Base-by-base conservation (phyloP, 2,329 filamentous ascomycete genomes). In the Colletotrichum sp. region DNA sequence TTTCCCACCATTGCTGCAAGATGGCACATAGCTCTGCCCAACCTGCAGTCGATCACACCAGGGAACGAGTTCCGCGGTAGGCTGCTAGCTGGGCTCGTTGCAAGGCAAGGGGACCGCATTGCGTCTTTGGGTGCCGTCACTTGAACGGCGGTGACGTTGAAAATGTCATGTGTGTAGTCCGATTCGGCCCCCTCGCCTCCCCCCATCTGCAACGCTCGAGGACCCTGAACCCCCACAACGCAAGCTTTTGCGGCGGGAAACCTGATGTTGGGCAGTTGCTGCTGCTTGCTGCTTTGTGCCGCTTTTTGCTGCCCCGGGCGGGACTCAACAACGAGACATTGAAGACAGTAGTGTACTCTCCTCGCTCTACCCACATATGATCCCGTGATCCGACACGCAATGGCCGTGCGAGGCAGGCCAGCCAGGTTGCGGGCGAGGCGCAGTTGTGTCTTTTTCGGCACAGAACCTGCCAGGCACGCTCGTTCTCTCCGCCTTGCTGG, bases 401-500 rank as follows among this genome's bases (percentile, higher is more conserved):
- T 7, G 62, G 5, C 52, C 62, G 71, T 70, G 66, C 71, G 57
- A 70, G 71, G 44, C 44, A 49, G 44, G 44, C 44, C n/a, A 64
- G 60, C 70, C 60, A 24, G 65, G 52, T 65, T 60, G 49, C 26
- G 59, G 39, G 36, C 12, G 65, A 75, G 74, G 74, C 65, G 74
- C 52, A 70, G 49, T 39, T 21, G 44, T 49, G 44, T 49, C n/a
- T 49, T 49, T n/a, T 62, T 60, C 26, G 26, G 74, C 66, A 75
- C 55, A 24, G 62, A 36, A 62, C 24, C 28, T 70, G 74, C 73
- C 73, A 69, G 64, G 71, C 69, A 74, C 59, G 73, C 71, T 68
- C 69, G 69, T 63, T 39, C 28, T 59, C 44, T 49, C 44, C 7
- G 36, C 16, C 26, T 6, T 62, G 57, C 65, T 8, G 49, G 26